Evolutionary conservation across 306 rosid genomes (phyloP).

Genomic region (Cicer judaicum): DNA sequence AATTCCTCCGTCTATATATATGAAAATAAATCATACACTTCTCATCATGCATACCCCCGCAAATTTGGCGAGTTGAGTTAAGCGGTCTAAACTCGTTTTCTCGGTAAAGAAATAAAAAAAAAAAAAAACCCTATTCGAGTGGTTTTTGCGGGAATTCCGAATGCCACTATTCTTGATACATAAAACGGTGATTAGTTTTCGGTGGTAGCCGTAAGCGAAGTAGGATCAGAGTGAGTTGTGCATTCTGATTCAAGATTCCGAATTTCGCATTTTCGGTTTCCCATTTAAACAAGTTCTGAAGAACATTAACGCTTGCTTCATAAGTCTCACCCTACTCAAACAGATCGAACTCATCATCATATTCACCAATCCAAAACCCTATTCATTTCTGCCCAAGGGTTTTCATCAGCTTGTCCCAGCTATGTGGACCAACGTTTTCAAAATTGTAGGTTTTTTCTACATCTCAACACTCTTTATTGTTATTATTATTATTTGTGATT

Average conservation of each 20-base stretch:
- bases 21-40: too few relatives aligned
- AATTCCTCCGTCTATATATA: too few relatives aligned
- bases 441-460: constrained; percentile 48
- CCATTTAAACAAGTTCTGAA: neutral
- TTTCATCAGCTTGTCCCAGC: constrained; percentile 22
- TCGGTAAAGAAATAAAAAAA: neutral
- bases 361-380: constrained; percentile 45
- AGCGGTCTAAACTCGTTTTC: constrained; percentile 6
- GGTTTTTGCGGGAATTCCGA: constrained; percentile 9
- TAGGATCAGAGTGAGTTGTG: neutral
- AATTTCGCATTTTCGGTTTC: constrained; percentile 4
- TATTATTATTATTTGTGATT: neutral
- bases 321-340: constrained; percentile 25
- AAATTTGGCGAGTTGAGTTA: neutral
- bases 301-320: constrained; percentile 12
- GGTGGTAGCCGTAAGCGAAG: neutral
- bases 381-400: constrained; percentile 11
- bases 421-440: constrained; percentile 64
- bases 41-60: neutral
- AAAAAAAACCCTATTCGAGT: constrained; percentile 9
- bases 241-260: constrained; percentile 31
- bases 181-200: neutral
- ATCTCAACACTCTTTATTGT: neutral
- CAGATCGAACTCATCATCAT: constrained; percentile 29
- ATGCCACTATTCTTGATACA: neutral